Base-by-base conservation (phyloP, 2,329 filamentous ascomycete genomes). In the Monilinia aucupariae region DNA sequence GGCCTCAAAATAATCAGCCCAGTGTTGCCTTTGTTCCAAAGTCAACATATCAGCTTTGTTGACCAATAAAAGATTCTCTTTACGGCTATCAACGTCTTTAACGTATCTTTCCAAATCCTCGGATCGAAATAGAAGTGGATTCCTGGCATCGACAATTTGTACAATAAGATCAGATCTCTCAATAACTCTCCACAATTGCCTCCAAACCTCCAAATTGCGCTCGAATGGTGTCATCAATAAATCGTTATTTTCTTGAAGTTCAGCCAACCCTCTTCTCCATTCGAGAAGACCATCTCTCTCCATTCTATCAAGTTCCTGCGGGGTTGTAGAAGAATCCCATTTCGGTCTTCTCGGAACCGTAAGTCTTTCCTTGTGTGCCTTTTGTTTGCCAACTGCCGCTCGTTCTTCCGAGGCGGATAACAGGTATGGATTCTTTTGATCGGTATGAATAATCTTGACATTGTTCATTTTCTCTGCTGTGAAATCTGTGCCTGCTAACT, bases 1-100 rank as follows among this genome's bases (percentile, higher is more conserved):
- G 69, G 86, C 80, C 69, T 87, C 87, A 69, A 99, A 91, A 73
- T 96, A 91, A 69, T 89, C 84, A 3, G 92, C 92, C 94, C 94
- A 99, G 0, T 82, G 80, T 68, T 83, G 83, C 68, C 94, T 82
- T 78, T 99, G 96, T 71, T 85, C 85, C 54, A 86, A 76, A 1
- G 92, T 96, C 90, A 99, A 92, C 94, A 99, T 97, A 77, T 99
- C 94, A 52, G 94, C 92, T 81, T 99, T 99, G 81, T 99, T 99
- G 73, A 99, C 93, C 62, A 99, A 80, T 62, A 99, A 76, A 72
- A 99, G 74, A 75, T 97, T 99, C 74, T 92, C 84, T 80, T 99
- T 97, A 74, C 85, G 87, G 2, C 86, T 77, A 71, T 96, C 89
- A 32, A 97, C 89, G 70, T 96, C 91, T 77, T 96, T 96, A 71